These are phyloP conservation scores for Aspergillus uvarum DNA, from an alignment of 2,329 filamentous ascomycete genomes.

Conservation along the genomic window DNA sequence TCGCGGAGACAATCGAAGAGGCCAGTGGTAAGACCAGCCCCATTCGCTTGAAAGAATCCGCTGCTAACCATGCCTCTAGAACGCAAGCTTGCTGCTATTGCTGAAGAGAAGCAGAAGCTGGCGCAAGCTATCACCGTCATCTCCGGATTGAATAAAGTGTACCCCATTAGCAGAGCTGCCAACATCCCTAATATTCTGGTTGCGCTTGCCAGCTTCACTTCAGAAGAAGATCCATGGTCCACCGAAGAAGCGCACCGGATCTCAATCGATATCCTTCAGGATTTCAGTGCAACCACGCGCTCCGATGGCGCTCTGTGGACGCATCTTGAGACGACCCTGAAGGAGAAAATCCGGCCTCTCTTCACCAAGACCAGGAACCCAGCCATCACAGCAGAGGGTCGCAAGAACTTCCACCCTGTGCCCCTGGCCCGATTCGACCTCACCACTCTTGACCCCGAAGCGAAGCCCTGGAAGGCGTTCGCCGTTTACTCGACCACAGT, in stretches of 20 bases:
- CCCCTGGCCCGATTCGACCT: constrained; percentile 39
- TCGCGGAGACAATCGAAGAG: constrained; percentile 31
- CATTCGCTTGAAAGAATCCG: not conserved
- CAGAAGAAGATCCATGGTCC: constrained; percentile 37
- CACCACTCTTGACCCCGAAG: constrained; percentile 35
- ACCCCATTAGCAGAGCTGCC: constrained; percentile 22
- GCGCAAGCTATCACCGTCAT: constrained; percentile 34
- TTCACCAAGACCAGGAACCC: constrained; percentile 45
- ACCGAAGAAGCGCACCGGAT: constrained; percentile 23
- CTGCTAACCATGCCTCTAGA: constrained; percentile 9
- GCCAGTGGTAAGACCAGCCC: constrained; percentile 10
- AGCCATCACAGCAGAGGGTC: constrained; percentile 43
- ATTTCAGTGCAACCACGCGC: not conserved
- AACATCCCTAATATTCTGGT: constrained; percentile 29
- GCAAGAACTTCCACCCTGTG: constrained; percentile 45
- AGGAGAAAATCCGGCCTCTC: constrained; percentile 39
- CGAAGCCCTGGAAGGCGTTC: constrained; percentile 41
- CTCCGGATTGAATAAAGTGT: constrained; percentile 16
- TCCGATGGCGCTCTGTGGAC: constrained; percentile 17
- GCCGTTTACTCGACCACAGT: constrained; percentile 38
- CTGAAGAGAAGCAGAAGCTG: constrained; percentile 26
- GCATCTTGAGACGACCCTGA: constrained; percentile 19
- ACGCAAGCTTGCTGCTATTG: constrained; percentile 24
- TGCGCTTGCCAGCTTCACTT: constrained; percentile 35
- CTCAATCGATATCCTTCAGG: constrained; percentile 21